Percentiles rank a stretch among this genome's conserved stretches.
Evolutionary conservation across 1,139 yeast genomes (phyloP).

Genomic region (Taiozyma onychis): DNA sequence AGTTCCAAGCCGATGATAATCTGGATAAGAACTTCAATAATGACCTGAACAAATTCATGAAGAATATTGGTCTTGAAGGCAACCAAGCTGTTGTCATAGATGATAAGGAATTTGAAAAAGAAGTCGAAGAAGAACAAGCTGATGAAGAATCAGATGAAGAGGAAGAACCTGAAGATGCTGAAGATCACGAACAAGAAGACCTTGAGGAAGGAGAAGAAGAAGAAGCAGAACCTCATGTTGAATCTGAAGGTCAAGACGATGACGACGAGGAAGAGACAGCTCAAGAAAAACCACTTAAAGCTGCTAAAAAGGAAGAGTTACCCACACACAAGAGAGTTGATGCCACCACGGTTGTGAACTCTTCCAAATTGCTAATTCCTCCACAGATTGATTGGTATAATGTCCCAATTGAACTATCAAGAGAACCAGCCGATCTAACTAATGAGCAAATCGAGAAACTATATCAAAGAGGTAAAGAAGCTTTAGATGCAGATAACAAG

Average conservation of each 20-base stretch:
- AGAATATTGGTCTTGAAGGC: constrained; percentile 55
- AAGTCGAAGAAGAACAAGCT: constrained; percentile 28
- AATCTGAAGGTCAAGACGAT: constrained; percentile 20
- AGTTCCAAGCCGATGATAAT: constrained; percentile 39
- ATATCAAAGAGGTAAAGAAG: constrained; percentile 58
- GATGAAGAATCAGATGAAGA: constrained; percentile 24
- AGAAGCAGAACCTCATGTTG: constrained; percentile 22
- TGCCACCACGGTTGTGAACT: constrained; percentile 47
- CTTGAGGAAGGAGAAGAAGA: constrained; percentile 21
- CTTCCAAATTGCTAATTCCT: constrained; percentile 54
- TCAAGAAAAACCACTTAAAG: not conserved
- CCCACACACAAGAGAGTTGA: constrained; percentile 36
- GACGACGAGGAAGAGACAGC: constrained; percentile 18
- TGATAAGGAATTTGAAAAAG: constrained; percentile 32
- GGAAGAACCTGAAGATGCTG: constrained; percentile 22
- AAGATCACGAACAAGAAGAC: constrained; percentile 15
- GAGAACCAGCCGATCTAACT: constrained; percentile 41
- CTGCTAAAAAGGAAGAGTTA: constrained; percentile 1
- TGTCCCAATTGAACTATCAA: constrained; percentile 29
- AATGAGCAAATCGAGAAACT: constrained; percentile 49
- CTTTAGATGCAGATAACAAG: constrained; percentile 67
- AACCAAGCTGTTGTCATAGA: constrained; percentile 34
- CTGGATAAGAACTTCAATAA: constrained; percentile 44
- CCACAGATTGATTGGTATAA: constrained; percentile 77
- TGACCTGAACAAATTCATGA: constrained; percentile 65